These are phyloP conservation scores for Klebsormidium nitens DNA, from an alignment of 139 green algal genomes.

Conservation along the genomic window DNA sequence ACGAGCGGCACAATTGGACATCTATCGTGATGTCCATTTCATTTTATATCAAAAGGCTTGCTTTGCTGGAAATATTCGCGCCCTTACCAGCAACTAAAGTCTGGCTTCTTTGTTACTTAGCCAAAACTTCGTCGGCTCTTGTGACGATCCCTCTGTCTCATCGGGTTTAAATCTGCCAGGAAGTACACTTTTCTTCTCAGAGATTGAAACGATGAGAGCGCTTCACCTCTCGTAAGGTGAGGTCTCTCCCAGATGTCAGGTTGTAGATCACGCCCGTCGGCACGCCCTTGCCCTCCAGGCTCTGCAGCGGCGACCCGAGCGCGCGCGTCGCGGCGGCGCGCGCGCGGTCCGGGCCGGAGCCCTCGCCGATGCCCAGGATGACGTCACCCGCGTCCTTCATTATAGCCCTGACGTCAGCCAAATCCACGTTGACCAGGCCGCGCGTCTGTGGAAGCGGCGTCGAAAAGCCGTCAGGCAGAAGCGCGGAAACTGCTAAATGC, in stretches of 20 bases:
- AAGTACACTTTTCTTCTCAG: not conserved
- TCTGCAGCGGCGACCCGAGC: constrained; percentile 75
- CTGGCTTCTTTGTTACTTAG: not conserved
- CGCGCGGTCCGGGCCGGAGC: constrained; percentile 49
- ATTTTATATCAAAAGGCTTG: not conserved
- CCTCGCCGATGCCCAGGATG: constrained; percentile 73
- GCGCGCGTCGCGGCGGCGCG: constrained; percentile 64
- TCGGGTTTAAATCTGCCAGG: not conserved
- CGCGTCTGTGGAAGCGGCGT: constrained; percentile 44
- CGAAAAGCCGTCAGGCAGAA: too few species aligned
- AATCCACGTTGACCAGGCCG: constrained; percentile 94
- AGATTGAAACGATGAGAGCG: not conserved
- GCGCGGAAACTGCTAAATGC: too few species aligned
- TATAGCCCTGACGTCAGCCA: constrained; percentile 89
- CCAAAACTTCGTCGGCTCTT: not conserved
- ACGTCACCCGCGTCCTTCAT: constrained; percentile 86
- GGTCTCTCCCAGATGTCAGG: constrained; percentile 81
- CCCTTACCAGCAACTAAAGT: not conserved
- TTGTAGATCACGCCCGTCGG: constrained; percentile 91
- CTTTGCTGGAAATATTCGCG: not conserved
- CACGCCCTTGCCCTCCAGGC: constrained; percentile 71
- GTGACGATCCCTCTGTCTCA: not conserved
- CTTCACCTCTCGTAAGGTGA: constrained; percentile 64
- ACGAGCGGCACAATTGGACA: too few species aligned
- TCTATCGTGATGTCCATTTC: not conserved